Conservation (phyloP, 108 stramenopile genomes). For the Stephanodiscus triporus region DNA sequence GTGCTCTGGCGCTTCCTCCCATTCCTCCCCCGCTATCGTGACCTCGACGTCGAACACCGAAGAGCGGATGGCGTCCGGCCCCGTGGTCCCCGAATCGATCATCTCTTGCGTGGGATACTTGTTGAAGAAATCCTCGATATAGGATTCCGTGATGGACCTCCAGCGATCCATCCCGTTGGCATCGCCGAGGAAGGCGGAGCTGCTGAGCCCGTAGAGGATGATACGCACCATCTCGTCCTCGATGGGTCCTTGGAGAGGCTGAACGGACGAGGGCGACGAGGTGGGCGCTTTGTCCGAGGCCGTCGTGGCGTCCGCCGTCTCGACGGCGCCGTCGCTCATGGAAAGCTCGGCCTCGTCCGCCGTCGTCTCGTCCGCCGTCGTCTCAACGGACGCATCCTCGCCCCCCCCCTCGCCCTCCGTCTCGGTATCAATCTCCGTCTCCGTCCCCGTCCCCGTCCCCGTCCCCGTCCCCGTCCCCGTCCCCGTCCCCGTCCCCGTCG, state of each 20-base stretch:
- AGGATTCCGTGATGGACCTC: slow-evolving; percentile 25
- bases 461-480: background rate
- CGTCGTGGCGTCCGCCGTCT: background rate
- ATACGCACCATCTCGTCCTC: slow-evolving; percentile 42
- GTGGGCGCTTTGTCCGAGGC: background rate
- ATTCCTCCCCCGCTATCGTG: slow-evolving; percentile 14
- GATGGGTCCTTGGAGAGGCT: slow-evolving; percentile 38
- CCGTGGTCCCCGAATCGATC: background rate
- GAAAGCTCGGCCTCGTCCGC: background rate
- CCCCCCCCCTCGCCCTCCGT: background rate
- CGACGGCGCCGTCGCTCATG: background rate
- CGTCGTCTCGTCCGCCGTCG: background rate
- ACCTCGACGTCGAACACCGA: slow-evolving; percentile 34
- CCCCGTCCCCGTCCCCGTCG: background rate
- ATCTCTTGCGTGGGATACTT: slow-evolving; percentile 16
- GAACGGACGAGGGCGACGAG: background rate
- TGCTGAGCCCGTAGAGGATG: slow-evolving; percentile 41
- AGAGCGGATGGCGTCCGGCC: slow-evolving; percentile 21
- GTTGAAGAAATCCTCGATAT: slow-evolving; percentile 47
- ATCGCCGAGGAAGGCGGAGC: background rate
- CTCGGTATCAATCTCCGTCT: background rate
- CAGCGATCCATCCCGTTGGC: slow-evolving; percentile 30
- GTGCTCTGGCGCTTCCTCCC: slow-evolving; percentile 26
- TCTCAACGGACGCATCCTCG: background rate
- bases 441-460: background rate